Conservation (phyloP, 495 filamentous ascomycete genomes). For the Lasiosphaeria hispida region DNA sequence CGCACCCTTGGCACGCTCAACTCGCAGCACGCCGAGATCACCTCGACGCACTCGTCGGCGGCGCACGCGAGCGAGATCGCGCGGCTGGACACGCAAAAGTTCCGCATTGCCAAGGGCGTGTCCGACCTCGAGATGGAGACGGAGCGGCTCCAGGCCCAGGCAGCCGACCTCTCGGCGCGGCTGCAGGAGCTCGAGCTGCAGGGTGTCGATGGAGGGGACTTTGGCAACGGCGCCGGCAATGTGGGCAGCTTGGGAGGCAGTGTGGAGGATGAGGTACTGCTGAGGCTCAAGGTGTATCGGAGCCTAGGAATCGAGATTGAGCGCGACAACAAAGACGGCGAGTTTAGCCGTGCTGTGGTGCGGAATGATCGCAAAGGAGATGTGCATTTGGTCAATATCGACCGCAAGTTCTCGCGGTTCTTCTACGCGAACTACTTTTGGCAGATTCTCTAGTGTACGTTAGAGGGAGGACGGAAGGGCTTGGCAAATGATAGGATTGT, state of each 20-base stretch:
- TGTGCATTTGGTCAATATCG: slow-evolving; percentile 91
- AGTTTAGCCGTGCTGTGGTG: slow-evolving; percentile 82
- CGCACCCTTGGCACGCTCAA: slow-evolving; percentile 67
- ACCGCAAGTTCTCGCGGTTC: slow-evolving; percentile 83
- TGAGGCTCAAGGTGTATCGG: slow-evolving; percentile 88
- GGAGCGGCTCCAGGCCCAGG: slow-evolving; percentile 78
- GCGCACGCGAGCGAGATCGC: slow-evolving; percentile 79
- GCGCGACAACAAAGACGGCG: slow-evolving; percentile 65
- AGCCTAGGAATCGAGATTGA: slow-evolving; percentile 88
- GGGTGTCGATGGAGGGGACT: slow-evolving; percentile 61
- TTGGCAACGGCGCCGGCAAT: slow-evolving; percentile 23
- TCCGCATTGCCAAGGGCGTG: slow-evolving; percentile 84
- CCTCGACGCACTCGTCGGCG: slow-evolving; percentile 65
- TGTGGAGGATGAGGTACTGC: slow-evolving; percentile 52
- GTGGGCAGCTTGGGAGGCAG: slow-evolving; percentile 7
- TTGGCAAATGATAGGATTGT: too few species aligned
- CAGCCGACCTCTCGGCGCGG: slow-evolving; percentile 69
- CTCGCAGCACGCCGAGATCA: slow-evolving; percentile 67
- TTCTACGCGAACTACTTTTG: slow-evolving; percentile 98
- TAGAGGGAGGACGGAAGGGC: background rate
- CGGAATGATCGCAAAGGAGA: slow-evolving; percentile 85
- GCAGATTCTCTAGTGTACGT: slow-evolving; percentile 63
- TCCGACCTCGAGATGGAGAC: slow-evolving; percentile 88
- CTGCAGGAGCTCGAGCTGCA: slow-evolving; percentile 82
- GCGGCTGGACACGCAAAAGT: slow-evolving; percentile 88